These are phyloP conservation scores for Geranomyces michiganensis DNA, from an alignment of 192 early-diverging fungal genomes.

Conservation along the genomic window DNA sequence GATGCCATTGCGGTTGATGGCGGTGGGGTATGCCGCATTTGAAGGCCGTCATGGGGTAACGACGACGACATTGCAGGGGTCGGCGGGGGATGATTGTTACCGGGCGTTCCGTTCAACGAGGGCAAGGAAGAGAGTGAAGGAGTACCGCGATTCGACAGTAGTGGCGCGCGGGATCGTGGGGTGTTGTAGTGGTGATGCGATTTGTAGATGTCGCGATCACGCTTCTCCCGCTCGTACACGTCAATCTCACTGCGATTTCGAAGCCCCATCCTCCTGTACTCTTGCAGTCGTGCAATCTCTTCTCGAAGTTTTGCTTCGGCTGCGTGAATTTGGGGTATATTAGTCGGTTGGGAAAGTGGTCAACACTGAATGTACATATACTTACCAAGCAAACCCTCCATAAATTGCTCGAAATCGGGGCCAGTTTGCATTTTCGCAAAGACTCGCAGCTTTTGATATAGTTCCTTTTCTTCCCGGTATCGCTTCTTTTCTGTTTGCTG, in stretches of 20 bases:
- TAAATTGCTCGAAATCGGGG: slow-evolving; percentile 79
- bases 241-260: slow-evolving; percentile 72
- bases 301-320: slow-evolving; percentile 78
- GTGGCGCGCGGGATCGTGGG: slow-evolving; percentile 2
- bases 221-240: slow-evolving; percentile 65
- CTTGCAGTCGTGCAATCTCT: slow-evolving; percentile 83
- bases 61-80: slow-evolving; percentile 17
- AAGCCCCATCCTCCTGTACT: slow-evolving; percentile 89
- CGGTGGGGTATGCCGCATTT: slow-evolving; percentile 3
- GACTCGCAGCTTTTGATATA: slow-evolving; percentile 75
- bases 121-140: background rate
- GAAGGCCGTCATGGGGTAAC: background rate
- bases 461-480: slow-evolving; percentile 85
- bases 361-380: background rate
- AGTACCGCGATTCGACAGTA: background rate
- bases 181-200: slow-evolving; percentile 18
- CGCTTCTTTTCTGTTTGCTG: slow-evolving; percentile 79
- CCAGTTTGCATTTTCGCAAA: slow-evolving; percentile 86
- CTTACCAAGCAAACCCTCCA: slow-evolving; percentile 69
- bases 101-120: background rate
- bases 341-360: too few relatives aligned
- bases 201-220: slow-evolving; percentile 21
- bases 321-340: too few relatives aligned
- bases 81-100: background rate
- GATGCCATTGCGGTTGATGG: slow-evolving; percentile 9